phyloP scores from a whole-genome alignment of 495 filamentous ascomycete genomes.

The Tuber microsphaerosporum region DNA sequence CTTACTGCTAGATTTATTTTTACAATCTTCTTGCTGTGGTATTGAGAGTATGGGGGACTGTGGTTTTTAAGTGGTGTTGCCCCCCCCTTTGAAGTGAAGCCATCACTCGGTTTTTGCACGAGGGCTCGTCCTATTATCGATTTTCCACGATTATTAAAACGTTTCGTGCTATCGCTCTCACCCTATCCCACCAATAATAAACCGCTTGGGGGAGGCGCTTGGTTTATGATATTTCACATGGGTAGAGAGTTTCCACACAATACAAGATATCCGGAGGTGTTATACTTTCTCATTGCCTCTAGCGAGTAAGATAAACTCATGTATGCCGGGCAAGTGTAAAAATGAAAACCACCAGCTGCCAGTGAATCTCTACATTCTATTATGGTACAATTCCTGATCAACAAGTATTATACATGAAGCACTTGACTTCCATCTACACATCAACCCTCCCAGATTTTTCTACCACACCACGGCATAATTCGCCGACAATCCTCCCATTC shows the following conservation, averaged over 20 bases:
- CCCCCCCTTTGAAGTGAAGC: neutral
- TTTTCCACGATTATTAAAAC: too few species aligned
- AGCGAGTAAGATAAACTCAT: neutral
- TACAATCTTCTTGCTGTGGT: neutral
- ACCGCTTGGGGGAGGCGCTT: neutral
- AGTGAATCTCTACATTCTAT: neutral
- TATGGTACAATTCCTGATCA: neutral
- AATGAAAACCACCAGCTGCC: neutral
- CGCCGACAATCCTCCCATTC: constrained; percentile 63
- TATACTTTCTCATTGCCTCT: neutral
- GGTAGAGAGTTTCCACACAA: neutral
- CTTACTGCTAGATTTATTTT: neutral
- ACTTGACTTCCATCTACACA: neutral
- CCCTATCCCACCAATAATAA: neutral
- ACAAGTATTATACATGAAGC: neutral
- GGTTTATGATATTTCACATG: neutral
- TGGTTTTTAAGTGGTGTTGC: too few species aligned
- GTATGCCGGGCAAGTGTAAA: neutral
- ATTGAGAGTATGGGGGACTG: neutral
- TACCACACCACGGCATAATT: constrained; percentile 66
- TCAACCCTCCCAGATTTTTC: constrained; percentile 35
- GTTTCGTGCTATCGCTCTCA: neutral
- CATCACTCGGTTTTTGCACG: neutral
- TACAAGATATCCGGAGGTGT: neutral
- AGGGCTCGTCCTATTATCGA: too few species aligned